phyloP scores from a whole-genome alignment of 2,329 filamentous ascomycete genomes.

The Penicillium sp. region DNA sequence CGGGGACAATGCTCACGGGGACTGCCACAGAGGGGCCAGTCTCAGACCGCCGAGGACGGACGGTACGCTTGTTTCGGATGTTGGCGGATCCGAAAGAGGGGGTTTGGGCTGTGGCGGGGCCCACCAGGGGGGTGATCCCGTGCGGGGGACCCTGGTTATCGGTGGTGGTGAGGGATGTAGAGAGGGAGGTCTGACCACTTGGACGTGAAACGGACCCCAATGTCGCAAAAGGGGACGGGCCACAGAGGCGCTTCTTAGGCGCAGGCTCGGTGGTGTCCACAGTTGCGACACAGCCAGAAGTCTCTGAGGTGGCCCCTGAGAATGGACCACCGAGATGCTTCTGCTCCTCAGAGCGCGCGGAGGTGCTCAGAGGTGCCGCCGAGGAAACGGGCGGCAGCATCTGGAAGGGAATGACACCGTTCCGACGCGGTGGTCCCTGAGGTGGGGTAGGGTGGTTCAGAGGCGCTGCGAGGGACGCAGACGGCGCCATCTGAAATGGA shows the following conservation, averaged over 20 bases:
- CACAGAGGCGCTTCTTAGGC: too few relatives aligned
- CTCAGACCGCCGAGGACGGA: background rate
- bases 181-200: background rate
- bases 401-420: too few relatives aligned
- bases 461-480: background rate
- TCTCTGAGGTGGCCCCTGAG: background rate
- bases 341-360: too few relatives aligned
- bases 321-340: too few relatives aligned
- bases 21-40: background rate
- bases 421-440: conserved; percentile 1
- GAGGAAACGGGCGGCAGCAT: too few relatives aligned
- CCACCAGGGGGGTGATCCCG: conserved; percentile 4
- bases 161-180: too few relatives aligned
- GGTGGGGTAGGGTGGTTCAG: background rate
- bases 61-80: background rate
- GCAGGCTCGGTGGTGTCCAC: background rate
- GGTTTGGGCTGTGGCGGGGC: conserved; percentile 4
- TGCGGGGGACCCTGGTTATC: conserved; percentile 2
- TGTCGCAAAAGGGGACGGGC: background rate
- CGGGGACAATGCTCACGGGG: background rate
- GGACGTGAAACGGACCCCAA: background rate
- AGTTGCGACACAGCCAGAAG: background rate
- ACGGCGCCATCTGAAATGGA: background rate
- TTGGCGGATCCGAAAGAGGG: background rate
- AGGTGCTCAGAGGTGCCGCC: too few relatives aligned